phyloP scores from a whole-genome alignment of 768 basidiomycete species.

The Leccinum olivaceopallidum region DNA sequence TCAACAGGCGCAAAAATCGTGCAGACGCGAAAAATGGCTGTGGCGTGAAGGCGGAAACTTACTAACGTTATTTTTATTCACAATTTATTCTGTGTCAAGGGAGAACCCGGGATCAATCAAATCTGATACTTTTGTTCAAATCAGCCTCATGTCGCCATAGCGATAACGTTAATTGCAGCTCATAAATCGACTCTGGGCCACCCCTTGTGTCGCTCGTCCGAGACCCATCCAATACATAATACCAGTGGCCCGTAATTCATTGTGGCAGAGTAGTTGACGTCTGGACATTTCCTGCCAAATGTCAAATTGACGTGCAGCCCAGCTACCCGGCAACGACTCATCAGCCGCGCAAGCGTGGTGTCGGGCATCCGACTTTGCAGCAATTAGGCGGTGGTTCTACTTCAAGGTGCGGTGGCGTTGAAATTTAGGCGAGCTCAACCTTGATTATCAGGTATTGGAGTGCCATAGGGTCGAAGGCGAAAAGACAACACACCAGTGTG shows the following conservation, averaged over 20 bases:
- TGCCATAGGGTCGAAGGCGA: no score
- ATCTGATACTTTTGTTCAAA: background rate
- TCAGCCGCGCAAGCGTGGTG: background rate
- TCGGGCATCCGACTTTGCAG: background rate
- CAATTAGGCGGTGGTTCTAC: no score
- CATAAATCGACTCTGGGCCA: background rate
- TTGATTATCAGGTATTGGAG: background rate
- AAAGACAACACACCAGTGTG: background rate
- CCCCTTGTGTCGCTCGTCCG: background rate
- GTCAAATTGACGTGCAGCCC: background rate
- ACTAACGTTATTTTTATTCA: background rate
- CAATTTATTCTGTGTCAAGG: background rate
- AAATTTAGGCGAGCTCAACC: background rate
- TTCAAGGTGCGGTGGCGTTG: no score
- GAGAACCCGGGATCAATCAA: background rate
- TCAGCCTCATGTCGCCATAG: background rate
- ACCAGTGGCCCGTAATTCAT: background rate
- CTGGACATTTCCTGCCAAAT: constrained; percentile 7
- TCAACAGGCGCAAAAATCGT: constrained; percentile 7
- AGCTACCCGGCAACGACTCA: background rate
- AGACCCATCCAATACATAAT: background rate
- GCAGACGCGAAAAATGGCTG: background rate
- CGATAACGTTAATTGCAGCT: background rate
- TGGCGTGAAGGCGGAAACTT: background rate
- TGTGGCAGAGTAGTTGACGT: background rate